A percentile compares a stretch with the other conserved stretches of the same genome.
Evolutionary conservation across 1,284 basidiomycete genomes (phyloP).

Genomic region (Taiwanofungus camphoratus): DNA sequence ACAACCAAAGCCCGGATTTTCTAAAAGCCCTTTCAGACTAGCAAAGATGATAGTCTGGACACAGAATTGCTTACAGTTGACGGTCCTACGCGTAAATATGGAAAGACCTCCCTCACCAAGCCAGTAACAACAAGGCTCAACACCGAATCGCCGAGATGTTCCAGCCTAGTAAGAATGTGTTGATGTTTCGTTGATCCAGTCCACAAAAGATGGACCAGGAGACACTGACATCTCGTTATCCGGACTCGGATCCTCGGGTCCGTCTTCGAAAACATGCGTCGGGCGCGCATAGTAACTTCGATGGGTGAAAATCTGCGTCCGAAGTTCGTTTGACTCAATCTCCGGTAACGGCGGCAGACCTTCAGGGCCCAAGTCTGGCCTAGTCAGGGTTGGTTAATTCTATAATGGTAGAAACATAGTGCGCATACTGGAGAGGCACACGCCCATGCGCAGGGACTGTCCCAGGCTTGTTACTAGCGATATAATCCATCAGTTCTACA

Average conservation of each 20-base stretch:
- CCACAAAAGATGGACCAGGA: not conserved
- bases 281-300: constrained; percentile 62
- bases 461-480: not conserved
- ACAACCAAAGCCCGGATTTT: constrained; percentile 71
- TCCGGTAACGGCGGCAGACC: constrained; percentile 44
- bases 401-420: not conserved
- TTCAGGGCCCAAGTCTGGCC: constrained; percentile 23
- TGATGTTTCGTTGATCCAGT: not conserved
- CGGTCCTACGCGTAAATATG: constrained; percentile 67
- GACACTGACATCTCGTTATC: constrained; percentile 67
- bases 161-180: constrained; percentile 39
- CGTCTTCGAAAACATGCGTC: constrained; percentile 69
- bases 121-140: constrained; percentile 59
- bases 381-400: constrained; percentile 2
- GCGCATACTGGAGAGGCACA: not conserved
- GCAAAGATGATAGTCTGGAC: not conserved
- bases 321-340: constrained; percentile 39
- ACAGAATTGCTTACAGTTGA: constrained; percentile 47
- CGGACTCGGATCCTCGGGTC: constrained; percentile 58
- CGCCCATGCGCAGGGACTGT: not conserved
- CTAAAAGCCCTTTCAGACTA: constrained; percentile 28
- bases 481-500: not conserved
- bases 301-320: constrained; percentile 63
- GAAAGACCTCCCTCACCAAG: constrained; percentile 56
- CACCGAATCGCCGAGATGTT: constrained; percentile 70